Evolutionary conservation across 1,284 basidiomycete genomes (phyloP).

Genomic region (Paramarasmius palmivorus): DNA sequence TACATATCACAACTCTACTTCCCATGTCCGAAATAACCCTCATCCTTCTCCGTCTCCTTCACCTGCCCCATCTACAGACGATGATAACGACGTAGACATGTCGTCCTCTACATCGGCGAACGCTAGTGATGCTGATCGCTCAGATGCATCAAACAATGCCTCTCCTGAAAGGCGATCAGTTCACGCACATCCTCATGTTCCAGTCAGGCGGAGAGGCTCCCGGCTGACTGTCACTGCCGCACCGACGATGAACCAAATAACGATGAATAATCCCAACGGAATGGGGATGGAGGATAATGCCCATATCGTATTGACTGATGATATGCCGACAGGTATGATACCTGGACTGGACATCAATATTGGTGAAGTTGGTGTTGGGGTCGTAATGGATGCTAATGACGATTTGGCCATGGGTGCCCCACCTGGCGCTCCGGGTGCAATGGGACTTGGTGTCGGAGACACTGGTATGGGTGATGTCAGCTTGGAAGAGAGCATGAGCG

Average conservation of each 20-base stretch:
- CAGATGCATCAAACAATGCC: conserved; percentile 29
- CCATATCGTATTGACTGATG: not conserved
- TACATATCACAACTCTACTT: not conserved
- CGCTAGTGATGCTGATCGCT: conserved; percentile 38
- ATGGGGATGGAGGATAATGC: not conserved
- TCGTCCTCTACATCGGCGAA: conserved; percentile 25
- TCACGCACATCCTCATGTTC: conserved; percentile 21
- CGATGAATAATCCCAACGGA: not conserved
- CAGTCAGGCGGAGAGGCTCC: conserved; percentile 57
- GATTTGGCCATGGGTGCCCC: conserved; percentile 87
- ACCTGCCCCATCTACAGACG: conserved; percentile 61
- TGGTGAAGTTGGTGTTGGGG: conserved; percentile 29
- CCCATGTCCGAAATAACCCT: conserved; percentile 18
- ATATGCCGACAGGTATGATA: conserved; percentile 6
- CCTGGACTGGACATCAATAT: conserved; percentile 13
- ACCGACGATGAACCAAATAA: not conserved
- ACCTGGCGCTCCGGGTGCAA: conserved; percentile 77
- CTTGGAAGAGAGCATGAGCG: conserved; percentile 17
- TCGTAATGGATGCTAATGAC: conserved; percentile 54
- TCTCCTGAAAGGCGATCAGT: conserved; percentile 34
- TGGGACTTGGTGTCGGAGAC: conserved; percentile 12
- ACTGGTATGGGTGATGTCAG: conserved; percentile 13
- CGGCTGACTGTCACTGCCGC: conserved; percentile 41
- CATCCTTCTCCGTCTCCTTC: conserved; percentile 36
- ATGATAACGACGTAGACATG: conserved; percentile 59